Evolutionary conservation across 164 flowering plant genomes (phyloP).

Genomic region (Piper longum): DNA sequence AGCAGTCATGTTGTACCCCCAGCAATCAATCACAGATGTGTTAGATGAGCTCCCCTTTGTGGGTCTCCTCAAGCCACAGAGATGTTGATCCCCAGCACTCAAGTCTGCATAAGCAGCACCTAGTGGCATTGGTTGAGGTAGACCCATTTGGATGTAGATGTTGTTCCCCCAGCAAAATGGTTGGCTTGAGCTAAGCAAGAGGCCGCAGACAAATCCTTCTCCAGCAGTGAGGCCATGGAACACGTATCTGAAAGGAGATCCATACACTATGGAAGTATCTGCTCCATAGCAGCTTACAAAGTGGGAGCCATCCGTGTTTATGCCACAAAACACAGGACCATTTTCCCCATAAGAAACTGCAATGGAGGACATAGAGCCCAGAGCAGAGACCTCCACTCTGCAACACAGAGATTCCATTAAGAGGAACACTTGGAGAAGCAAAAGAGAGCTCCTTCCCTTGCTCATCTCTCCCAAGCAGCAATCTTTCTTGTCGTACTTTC

Average conservation of each 20-base stretch:
- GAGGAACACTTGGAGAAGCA: conserved; percentile 17
- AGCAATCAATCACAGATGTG: conserved; percentile 67
- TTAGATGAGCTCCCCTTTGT: conserved; percentile 20
- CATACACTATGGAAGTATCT: conserved; percentile 62
- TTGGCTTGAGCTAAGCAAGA: conserved; percentile 42
- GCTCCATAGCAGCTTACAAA: conserved; percentile 67
- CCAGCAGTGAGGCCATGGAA: conserved; percentile 74
- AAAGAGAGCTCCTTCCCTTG: conserved; percentile 11
- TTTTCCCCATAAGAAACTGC: conserved; percentile 87
- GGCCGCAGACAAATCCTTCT: conserved; percentile 91
- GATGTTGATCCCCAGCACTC: conserved; percentile 90
- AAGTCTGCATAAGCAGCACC: conserved; percentile 56
- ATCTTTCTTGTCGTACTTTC: background rate
- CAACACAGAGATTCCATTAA: conserved; percentile 24
- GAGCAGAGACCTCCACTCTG: conserved; percentile 29
- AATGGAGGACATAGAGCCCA: conserved; percentile 90
- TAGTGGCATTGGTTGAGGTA: conserved; percentile 55
- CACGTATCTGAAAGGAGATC: conserved; percentile 47
- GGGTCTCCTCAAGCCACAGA: conserved; percentile 66
- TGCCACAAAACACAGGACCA: conserved; percentile 81
- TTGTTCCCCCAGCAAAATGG: conserved; percentile 97
- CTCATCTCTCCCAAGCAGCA: conserved; percentile 10
- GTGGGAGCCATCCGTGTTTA: conserved; percentile 78
- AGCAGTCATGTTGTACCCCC: conserved; percentile 98
- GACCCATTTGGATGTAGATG: conserved; percentile 62